phyloP scores from a whole-genome alignment of 2,329 filamentous ascomycete genomes.

The Colletotrichum brevisporum region DNA sequence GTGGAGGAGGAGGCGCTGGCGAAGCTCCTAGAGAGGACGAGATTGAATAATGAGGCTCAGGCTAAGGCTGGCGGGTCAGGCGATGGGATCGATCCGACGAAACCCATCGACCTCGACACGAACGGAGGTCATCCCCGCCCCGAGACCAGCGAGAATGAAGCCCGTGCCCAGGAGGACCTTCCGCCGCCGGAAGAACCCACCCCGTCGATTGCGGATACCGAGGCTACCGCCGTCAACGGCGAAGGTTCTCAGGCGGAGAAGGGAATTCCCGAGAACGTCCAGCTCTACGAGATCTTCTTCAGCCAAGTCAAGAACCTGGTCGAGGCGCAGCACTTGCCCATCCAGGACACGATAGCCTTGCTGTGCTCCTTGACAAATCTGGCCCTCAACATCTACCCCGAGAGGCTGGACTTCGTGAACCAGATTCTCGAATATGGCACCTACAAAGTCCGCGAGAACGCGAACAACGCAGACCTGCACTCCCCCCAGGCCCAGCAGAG shows the following conservation, averaged over 20 bases:
- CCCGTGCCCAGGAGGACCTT: slow-evolving; percentile 26
- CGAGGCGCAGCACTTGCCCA: slow-evolving; percentile 89
- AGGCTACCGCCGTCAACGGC: slow-evolving; percentile 64
- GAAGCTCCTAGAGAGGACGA: slow-evolving; percentile 83
- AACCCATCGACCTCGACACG: slow-evolving; percentile 42
- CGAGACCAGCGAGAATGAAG: slow-evolving; percentile 41
- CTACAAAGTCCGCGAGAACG: slow-evolving; percentile 87
- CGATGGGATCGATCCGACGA: background rate
- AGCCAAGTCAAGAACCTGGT: slow-evolving; percentile 95
- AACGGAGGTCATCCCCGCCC: slow-evolving; percentile 34
- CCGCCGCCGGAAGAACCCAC: slow-evolving; percentile 48
- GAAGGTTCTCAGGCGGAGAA: slow-evolving; percentile 52
- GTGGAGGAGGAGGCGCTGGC: slow-evolving; percentile 87
- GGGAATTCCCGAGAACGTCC: slow-evolving; percentile 81
- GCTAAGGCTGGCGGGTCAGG: slow-evolving; percentile 42
- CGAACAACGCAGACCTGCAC: slow-evolving; percentile 96
- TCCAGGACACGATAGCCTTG: slow-evolving; percentile 94
- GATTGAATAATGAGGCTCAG: slow-evolving; percentile 68
- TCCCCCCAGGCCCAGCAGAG: slow-evolving; percentile 89
- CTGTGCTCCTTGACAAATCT: slow-evolving; percentile 95
- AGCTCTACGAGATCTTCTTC: slow-evolving; percentile 97
- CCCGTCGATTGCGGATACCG: slow-evolving; percentile 61
- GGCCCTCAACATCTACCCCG: slow-evolving; percentile 95
- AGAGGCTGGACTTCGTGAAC: slow-evolving; percentile 93
- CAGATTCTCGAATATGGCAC: slow-evolving; percentile 92